Evolutionary conservation across 2,329 filamentous ascomycete genomes (phyloP).

Genomic region (Lachnellula cervina): DNA sequence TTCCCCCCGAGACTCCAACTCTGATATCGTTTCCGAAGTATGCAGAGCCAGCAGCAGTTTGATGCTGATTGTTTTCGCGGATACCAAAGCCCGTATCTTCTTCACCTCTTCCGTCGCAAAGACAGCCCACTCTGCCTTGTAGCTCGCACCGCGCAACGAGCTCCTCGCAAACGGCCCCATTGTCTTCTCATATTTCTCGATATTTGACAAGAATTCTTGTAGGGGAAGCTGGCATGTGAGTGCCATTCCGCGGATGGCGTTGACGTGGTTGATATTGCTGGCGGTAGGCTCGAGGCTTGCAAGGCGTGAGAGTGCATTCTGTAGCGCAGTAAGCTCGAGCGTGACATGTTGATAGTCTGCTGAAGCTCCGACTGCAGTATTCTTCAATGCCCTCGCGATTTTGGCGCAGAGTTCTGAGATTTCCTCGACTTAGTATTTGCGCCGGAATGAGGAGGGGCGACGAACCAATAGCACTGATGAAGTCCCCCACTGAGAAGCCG

Average conservation of each 20-base stretch:
- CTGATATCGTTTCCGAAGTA: background rate
- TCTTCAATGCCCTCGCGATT: background rate
- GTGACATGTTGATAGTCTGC: background rate
- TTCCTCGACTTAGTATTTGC: background rate
- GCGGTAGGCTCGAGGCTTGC: background rate
- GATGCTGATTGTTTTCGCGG: conserved; percentile 1
- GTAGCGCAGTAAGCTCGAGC: background rate
- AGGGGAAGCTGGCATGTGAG: background rate
- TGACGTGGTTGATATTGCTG: background rate
- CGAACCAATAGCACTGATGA: background rate
- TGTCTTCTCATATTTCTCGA: background rate
- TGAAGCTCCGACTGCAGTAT: background rate
- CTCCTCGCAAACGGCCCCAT: background rate
- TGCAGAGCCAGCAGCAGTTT: background rate
- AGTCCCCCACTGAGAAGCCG: conserved; percentile 1
- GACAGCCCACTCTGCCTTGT: conserved; percentile 1
- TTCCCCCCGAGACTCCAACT: background rate
- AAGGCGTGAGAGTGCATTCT: background rate
- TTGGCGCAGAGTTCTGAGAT: background rate
- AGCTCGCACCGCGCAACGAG: background rate
- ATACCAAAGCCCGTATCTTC: conserved; percentile 2
- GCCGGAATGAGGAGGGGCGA: background rate
- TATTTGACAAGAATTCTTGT: background rate
- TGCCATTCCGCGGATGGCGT: conserved; percentile 2
- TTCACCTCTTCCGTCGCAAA: background rate